Base-by-base conservation (phyloP, 768 basidiomycete genomes). In the Tephrocybe sp. region DNA sequence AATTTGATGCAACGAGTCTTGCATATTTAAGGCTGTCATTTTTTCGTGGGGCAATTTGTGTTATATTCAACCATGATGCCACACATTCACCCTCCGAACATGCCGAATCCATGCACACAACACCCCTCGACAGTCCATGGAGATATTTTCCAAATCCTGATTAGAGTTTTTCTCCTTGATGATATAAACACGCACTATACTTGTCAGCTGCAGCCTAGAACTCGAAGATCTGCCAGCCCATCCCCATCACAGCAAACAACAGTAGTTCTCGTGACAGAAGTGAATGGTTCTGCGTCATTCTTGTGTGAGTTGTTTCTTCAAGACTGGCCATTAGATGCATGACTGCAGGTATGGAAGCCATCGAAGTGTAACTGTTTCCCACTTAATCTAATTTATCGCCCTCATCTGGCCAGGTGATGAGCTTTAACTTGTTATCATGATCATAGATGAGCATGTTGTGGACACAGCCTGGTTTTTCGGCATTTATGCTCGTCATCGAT, bases 1-100 rank as follows among this genome's bases (percentile, higher is more conserved):
- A 50, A 44, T 34, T 45, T 36, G 43, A 49, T 53, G 48, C n/a
- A 50, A 29, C 47, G n/a, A n/a, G n/a, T n/a, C n/a, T n/a, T n/a
- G n/a, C n/a, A n/a, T n/a, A n/a, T n/a, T n/a, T 49, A 15, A 38
- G 34, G 38, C 21, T 33, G 27, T 23, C 31, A 19, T 30, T 12
- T 22, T 21, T 21, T n/a, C n/a, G n/a, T n/a, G n/a, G n/a, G n/a
- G n/a, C n/a, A n/a, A n/a, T n/a, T n/a, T n/a, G n/a, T n/a, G n/a
- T n/a, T n/a, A n/a, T n/a, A n/a, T n/a, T n/a, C n/a, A n/a, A n/a
- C n/a, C n/a, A n/a, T n/a, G n/a, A n/a, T n/a, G n/a, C n/a, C n/a
- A n/a, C n/a, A n/a, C n/a, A n/a, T n/a, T n/a, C n/a, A n/a, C n/a
- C n/a, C n/a, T n/a, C n/a, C n/a, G n/a, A n/a, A n/a, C n/a, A n/a